Percentiles rank a stretch among this genome's conserved stretches.
These are phyloP conservation scores for Ceratopteris richardii DNA, from an alignment of 75 land plant species.

Conservation along the genomic window DNA sequence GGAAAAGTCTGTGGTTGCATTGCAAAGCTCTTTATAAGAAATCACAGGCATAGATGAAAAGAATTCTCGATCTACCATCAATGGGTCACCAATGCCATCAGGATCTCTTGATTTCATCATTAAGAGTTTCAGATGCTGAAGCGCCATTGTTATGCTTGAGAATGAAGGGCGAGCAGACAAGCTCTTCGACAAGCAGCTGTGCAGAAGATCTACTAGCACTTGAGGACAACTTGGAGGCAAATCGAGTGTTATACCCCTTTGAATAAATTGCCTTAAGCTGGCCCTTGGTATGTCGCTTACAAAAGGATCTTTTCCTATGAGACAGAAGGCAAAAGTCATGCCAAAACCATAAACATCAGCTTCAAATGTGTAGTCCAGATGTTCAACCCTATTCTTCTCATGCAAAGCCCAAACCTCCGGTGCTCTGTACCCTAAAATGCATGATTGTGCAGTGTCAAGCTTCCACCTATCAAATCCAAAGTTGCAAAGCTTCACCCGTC, in stretches of 20 bases:
- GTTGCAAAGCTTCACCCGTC: constrained; percentile 15
- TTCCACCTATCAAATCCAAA: constrained; percentile 2
- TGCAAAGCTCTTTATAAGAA: not conserved
- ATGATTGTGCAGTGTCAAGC: not conserved
- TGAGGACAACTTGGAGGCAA: constrained; percentile 2
- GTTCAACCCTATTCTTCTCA: not conserved
- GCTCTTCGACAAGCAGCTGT: constrained; percentile 1
- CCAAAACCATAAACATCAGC: constrained; percentile 20
- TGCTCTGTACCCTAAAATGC: not conserved
- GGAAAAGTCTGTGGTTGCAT: not conserved
- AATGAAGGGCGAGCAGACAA: constrained; percentile 2
- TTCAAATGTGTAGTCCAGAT: not conserved
- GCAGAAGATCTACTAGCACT: not conserved
- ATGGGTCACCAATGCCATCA: not conserved
- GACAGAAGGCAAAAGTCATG: constrained; percentile 5
- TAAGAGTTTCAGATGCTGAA: not conserved
- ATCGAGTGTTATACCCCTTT: not conserved
- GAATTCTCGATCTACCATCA: not conserved
- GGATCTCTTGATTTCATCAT: not conserved
- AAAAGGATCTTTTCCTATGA: constrained; percentile 12
- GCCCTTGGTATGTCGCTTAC: not conserved
- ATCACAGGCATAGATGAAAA: not conserved
- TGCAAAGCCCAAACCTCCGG: constrained; percentile 5
- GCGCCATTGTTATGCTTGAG: not conserved
- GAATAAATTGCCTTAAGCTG: not conserved